These are phyloP conservation scores for Xerocomus spinulosus DNA, from an alignment of 768 basidiomycete genomes.

Conservation along the genomic window DNA sequence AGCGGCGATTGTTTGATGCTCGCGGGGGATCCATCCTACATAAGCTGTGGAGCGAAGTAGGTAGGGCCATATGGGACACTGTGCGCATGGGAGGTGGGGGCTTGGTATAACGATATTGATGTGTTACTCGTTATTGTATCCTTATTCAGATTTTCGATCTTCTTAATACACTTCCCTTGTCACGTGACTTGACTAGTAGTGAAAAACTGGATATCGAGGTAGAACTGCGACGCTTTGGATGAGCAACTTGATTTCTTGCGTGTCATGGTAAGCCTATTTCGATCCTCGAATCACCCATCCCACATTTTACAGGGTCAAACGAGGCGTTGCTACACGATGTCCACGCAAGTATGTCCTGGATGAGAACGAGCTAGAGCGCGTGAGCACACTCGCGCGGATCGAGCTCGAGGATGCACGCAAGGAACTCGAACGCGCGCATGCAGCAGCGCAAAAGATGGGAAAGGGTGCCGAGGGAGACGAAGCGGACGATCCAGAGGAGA, in stretches of 20 bases:
- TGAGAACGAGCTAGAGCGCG: slow-evolving; percentile 83
- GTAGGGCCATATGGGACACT: slow-evolving; percentile 57
- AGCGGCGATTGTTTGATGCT: slow-evolving; percentile 47
- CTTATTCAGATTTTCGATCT: slow-evolving; percentile 8
- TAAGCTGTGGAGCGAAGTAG: slow-evolving; percentile 48
- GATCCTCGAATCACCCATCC: background rate
- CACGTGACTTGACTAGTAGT: slow-evolving; percentile 18
- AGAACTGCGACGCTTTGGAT: no score
- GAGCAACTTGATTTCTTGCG: slow-evolving; percentile 69
- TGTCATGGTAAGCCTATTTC: slow-evolving; percentile 45
- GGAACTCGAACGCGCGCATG: slow-evolving; percentile 78
- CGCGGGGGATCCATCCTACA: slow-evolving; percentile 33
- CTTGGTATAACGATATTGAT: slow-evolving; percentile 60
- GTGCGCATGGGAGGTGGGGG: slow-evolving; percentile 76
- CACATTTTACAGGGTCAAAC: slow-evolving; percentile 55
- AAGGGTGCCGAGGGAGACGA: slow-evolving; percentile 62
- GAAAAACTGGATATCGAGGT: slow-evolving; percentile 8
- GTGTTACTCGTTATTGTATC: no score
- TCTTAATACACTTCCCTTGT: no score
- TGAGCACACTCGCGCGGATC: slow-evolving; percentile 80
- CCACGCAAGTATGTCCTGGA: slow-evolving; percentile 89
- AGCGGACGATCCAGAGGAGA: slow-evolving; percentile 51
- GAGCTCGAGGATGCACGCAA: slow-evolving; percentile 86
- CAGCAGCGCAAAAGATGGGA: slow-evolving; percentile 69
- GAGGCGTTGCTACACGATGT: slow-evolving; percentile 68